Evolutionary conservation across 2,329 filamentous ascomycete species (phyloP).

Genomic region (Pyrenochaeta sp.): DNA sequence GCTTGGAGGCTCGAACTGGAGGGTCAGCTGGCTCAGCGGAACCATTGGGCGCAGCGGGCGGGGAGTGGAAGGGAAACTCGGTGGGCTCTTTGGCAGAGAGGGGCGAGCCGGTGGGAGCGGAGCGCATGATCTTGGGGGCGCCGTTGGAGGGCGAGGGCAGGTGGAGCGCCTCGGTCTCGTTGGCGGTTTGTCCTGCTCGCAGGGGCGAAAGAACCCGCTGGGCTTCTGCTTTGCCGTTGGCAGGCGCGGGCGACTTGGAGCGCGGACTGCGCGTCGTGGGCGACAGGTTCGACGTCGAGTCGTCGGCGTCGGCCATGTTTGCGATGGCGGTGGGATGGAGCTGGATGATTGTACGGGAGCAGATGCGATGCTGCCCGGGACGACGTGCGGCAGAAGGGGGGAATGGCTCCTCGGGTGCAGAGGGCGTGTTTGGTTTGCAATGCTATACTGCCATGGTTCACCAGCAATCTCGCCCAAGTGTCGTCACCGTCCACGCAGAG

Average conservation of each 20-base stretch:
- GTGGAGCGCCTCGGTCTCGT: constrained; percentile 23
- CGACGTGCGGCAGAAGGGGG: constrained; percentile 13
- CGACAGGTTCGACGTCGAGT: constrained; percentile 34
- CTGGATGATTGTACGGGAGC: constrained; percentile 2
- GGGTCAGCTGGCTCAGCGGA: constrained; percentile 24
- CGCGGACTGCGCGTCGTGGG: constrained; percentile 34
- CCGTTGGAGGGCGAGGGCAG: constrained; percentile 24
- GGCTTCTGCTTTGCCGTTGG: constrained; percentile 23
- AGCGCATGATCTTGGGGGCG: constrained; percentile 37
- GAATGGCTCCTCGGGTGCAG: constrained; percentile 13
- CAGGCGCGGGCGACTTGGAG: constrained; percentile 26
- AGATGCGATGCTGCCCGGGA: constrained; percentile 3
- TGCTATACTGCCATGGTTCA: constrained; percentile 23
- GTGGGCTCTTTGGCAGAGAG: constrained; percentile 33
- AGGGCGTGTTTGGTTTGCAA: too few relatives aligned
- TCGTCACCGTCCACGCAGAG: constrained; percentile 9
- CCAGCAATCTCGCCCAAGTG: constrained; percentile 10
- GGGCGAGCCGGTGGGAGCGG: constrained; percentile 40
- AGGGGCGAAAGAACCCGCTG: constrained; percentile 33
- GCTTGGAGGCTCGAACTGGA: constrained; percentile 21
- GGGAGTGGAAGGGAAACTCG: constrained; percentile 47
- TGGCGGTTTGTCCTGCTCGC: constrained; percentile 26
- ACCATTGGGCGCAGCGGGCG: constrained; percentile 22
- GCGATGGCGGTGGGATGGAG: not conserved
- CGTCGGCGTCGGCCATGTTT: constrained; percentile 37